Base-by-base conservation (phyloP, 805 yeast genomes). In the Hanseniaspora jakobsenii region DNA sequence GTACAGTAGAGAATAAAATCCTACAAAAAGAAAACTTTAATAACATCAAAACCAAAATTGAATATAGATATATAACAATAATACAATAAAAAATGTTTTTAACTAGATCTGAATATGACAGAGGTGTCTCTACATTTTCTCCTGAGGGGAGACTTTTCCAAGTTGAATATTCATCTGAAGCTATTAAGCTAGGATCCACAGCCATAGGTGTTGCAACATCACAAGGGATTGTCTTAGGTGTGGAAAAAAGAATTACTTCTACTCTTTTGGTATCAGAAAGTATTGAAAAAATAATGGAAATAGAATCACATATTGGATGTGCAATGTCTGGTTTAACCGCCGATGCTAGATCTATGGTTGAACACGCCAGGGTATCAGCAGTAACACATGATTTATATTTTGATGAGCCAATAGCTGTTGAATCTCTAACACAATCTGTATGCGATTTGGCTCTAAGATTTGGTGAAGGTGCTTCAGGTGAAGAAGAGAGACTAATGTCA, bases 241-340 rank as follows among this genome's bases (percentile, higher is more conserved):
- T 93, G 21, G 99, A 91, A 66, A 93, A 91, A 64, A 74, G 97
- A 60, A 96, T 91, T 21, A 89, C 96, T 0, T 87, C 96, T 8
- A 73, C 94, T 10, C 67, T 91, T 50, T 71, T 91, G 47, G 99
- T 93, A 63, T 77, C 89, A 23, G 81, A 89, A 23, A 83, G 95
- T 35, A 87, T 93, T 58, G 98, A 93, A 60, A 91, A 91, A 64
- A 87, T 91, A 52, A 83, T 91, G 53, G 98, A 91, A 59, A 81
- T 91, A 48, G 99, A 91, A 59, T 67, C 68, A 37, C 98, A 91
- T 60, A 77, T 91, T 47, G 98, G 99, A 38, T 86, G 96, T 66
- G 98, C 99, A 54, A 91, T 91, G 96, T 79, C 93, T 51, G 99
- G 99, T 3, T 71, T 93, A 52, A 91, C 97, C 2, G 97, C 99